Evolutionary conservation across 176 grass and related monocot species (phyloP).

Genomic region (sorghum (Sorghum bicolor)): DNA sequence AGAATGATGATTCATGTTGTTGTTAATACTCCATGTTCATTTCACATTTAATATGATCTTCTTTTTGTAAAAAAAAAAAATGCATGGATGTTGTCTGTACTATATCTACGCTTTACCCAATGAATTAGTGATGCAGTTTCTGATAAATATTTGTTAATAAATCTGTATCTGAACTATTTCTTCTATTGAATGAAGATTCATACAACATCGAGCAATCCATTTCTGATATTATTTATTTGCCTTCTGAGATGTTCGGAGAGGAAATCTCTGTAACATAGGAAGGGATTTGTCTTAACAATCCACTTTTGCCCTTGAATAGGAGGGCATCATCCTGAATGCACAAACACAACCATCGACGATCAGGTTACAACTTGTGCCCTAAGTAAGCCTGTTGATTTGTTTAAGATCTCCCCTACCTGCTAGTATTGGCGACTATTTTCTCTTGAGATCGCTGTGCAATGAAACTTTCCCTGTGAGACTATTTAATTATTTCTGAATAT

Average conservation of each 20-base stretch:
- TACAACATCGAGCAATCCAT: not conserved
- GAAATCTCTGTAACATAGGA: not conserved
- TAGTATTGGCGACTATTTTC: not conserved
- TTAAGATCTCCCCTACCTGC: not conserved
- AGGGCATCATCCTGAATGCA: conserved; percentile 32
- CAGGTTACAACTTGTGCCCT: conserved; percentile 17
- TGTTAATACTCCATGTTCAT: not conserved
- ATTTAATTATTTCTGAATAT: not conserved
- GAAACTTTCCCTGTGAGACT: not conserved
- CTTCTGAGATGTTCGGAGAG: not conserved
- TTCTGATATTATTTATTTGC: not conserved
- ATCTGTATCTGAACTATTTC: not conserved
- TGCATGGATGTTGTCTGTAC: not conserved
- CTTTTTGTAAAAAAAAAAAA: not conserved
- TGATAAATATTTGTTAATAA: not conserved
- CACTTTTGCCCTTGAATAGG: conserved; percentile 54
- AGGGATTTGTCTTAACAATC: conserved; percentile 16
- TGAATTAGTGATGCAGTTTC: not conserved
- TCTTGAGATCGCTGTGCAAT: not conserved
- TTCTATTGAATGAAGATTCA: conserved; percentile 19
- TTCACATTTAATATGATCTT: not conserved
- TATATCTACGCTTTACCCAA: not conserved
- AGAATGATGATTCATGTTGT: not conserved
- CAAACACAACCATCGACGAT: conserved; percentile 21
- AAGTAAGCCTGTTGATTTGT: conserved; percentile 13